phyloP scores from a whole-genome alignment of 2,329 filamentous ascomycete species.

The Penicillium sp. region DNA sequence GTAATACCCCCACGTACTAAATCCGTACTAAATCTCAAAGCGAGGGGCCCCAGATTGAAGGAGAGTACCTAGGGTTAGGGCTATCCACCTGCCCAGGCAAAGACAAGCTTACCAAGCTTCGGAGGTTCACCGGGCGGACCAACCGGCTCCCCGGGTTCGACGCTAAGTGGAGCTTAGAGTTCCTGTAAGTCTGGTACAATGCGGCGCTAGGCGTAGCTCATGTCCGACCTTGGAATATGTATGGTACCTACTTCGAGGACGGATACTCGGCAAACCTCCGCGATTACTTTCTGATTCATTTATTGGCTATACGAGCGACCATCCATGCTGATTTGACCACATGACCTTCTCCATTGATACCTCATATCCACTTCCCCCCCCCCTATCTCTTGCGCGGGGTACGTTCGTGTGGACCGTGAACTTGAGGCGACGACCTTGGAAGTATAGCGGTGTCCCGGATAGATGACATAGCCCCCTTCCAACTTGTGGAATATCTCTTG shows the following conservation, averaged over 20 bases:
- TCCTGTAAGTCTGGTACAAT: neutral
- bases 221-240: too few relatives aligned
- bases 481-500: neutral
- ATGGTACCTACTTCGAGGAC: too few relatives aligned
- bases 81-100: neutral
- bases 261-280: neutral
- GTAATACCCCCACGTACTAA: neutral
- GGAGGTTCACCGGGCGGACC: neutral
- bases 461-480: neutral
- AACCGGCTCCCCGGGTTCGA: neutral
- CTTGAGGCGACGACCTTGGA: neutral
- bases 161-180: neutral
- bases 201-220: neutral
- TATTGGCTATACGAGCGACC: neutral
- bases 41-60: conserved; percentile 3
- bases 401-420: neutral
- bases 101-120: conserved; percentile 8
- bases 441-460: neutral
- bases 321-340: neutral
- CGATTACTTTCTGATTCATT: neutral
- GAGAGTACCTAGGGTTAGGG: neutral
- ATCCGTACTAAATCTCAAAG: neutral
- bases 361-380: neutral
- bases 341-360: neutral
- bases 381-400: neutral